Conservation (phyloP, 768 basidiomycete genomes). For the Agrocybe chaxingu region DNA sequence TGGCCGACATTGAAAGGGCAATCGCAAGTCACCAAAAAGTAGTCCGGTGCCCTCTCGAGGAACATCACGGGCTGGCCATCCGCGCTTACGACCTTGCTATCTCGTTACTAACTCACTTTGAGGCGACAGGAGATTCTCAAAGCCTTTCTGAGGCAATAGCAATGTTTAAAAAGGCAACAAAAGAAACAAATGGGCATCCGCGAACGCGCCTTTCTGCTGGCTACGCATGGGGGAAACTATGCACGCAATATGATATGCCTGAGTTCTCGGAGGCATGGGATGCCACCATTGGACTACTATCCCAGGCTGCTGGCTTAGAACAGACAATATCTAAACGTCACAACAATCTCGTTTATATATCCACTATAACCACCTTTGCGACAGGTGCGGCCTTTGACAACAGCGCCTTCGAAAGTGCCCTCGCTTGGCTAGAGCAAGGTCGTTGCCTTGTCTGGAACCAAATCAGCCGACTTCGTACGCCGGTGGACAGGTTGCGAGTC, state of each 20-base stretch:
- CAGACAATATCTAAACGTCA: slow-evolving; percentile 11
- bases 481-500: slow-evolving; percentile 1
- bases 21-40: slow-evolving; percentile 6
- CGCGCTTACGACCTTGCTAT: slow-evolving; percentile 17
- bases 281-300: slow-evolving; percentile 8
- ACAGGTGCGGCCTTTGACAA: slow-evolving; percentile 11
- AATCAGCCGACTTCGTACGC: slow-evolving; percentile 5
- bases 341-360: slow-evolving; percentile 4
- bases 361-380: slow-evolving; percentile 5
- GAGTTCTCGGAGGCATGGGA: slow-evolving; percentile 5
- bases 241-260: slow-evolving; percentile 7
- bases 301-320: slow-evolving; percentile 16
- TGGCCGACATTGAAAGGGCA: slow-evolving; percentile 8
- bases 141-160: slow-evolving; percentile 20
- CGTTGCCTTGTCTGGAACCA: slow-evolving; percentile 11
- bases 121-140: slow-evolving; percentile 14
- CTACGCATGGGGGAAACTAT: slow-evolving; percentile 17
- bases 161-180: background rate
- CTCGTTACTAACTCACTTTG: slow-evolving; percentile 19
- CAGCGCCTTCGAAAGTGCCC: slow-evolving; percentile 1
- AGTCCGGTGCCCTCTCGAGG: slow-evolving; percentile 3
- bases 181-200: background rate
- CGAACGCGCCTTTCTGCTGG: background rate
- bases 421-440: slow-evolving; percentile 10
- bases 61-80: background rate